A percentile compares a stretch with the other conserved stretches of the same genome.
Conservation (phyloP, 441 rosid genomes). For the Jatropha podagrica region DNA sequence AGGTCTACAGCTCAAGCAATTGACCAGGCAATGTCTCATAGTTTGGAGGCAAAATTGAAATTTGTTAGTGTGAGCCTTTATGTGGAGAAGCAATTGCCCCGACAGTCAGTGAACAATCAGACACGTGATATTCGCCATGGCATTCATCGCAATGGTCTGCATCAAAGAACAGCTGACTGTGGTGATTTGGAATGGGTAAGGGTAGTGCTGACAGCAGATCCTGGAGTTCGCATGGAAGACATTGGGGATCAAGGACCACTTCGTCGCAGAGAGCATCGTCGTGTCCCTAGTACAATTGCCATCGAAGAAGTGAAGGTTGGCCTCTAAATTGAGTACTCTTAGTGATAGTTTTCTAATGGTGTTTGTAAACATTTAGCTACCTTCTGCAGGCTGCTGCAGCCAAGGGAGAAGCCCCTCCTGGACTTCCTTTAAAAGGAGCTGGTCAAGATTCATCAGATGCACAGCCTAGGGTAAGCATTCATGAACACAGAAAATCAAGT, state of each 20-base stretch:
- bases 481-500: conserved; percentile 19
- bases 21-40: conserved; percentile 97
- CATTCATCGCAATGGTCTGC: conserved; percentile 14
- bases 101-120: conserved; percentile 31
- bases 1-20: conserved; percentile 93
- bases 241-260: conserved; percentile 63
- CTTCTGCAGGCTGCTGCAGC: conserved; percentile 94
- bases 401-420: conserved; percentile 99
- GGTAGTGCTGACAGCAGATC: conserved; percentile 83
- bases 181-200: conserved; percentile 90
- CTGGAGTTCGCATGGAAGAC: conserved; percentile 68
- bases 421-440: conserved; percentile 97
- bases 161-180: conserved; percentile 28
- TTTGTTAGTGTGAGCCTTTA: conserved; percentile 66
- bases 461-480: conserved; percentile 60
- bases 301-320: conserved; percentile 98
- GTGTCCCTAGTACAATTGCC: conserved; percentile 99
- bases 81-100: conserved; percentile 46
- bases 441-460: conserved; percentile 97
- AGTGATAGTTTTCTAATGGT: conserved; percentile 7
- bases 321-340: conserved; percentile 8
- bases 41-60: conserved; percentile 70
- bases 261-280: conserved; percentile 93
- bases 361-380: conserved; percentile 17
- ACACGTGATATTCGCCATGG: conserved; percentile 24